Conservation (phyloP, 2,329 filamentous ascomycete species). For the Fusarium goolgardi region DNA sequence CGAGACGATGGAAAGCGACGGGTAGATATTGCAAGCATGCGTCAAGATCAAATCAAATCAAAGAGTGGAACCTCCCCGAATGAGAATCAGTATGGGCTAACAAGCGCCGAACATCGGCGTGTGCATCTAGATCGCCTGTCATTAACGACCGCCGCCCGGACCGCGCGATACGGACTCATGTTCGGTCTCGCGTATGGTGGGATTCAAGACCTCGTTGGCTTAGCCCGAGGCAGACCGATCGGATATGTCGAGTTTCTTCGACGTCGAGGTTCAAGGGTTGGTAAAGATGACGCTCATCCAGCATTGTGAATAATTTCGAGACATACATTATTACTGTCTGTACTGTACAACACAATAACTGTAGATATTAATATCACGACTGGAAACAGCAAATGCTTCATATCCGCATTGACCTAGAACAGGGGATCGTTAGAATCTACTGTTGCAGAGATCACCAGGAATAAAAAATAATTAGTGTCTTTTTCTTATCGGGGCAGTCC, state of each 20-base stretch:
- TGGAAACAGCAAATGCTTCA: constrained; percentile 2
- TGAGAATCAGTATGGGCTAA: constrained; percentile 38
- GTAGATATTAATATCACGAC: constrained; percentile 15
- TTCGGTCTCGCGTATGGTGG: constrained; percentile 85
- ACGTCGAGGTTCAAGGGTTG: constrained; percentile 51
- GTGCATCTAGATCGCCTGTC: constrained; percentile 77
- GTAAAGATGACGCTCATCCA: constrained; percentile 27
- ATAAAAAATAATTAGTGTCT: constrained; percentile 23
- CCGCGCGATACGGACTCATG: constrained; percentile 81
- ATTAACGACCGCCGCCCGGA: constrained; percentile 78
- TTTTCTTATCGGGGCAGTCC: constrained; percentile 29
- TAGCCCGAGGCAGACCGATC: constrained; percentile 76
- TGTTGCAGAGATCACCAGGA: constrained; percentile 11
- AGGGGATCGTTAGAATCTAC: not conserved
- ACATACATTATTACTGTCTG: not conserved
- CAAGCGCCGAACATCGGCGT: constrained; percentile 48
- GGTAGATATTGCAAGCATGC: constrained; percentile 42
- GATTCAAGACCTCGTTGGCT: constrained; percentile 78
- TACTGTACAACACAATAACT: constrained; percentile 1
- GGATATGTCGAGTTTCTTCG: constrained; percentile 78
- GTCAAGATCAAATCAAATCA: not conserved
- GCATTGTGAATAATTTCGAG: constrained; percentile 2
- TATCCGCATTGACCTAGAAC: constrained; percentile 6
- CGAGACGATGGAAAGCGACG: constrained; percentile 41
- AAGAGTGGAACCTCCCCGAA: constrained; percentile 29